phyloP scores from a whole-genome alignment of 495 filamentous ascomycete species.

The Staphylotrichum longicolle region DNA sequence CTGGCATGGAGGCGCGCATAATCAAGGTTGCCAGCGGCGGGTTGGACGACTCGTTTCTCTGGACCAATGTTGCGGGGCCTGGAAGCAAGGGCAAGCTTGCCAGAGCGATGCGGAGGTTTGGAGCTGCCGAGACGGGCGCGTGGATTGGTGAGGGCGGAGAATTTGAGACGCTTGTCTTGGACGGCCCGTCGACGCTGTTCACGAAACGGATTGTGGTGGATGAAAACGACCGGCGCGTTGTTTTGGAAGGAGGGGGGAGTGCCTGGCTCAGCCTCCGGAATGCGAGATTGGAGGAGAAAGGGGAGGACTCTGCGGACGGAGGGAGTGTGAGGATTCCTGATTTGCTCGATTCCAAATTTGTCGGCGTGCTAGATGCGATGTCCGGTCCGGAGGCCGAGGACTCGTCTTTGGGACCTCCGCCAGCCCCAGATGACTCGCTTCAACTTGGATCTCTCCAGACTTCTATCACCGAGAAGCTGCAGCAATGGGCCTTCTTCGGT shows the following conservation, averaged over 20 bases:
- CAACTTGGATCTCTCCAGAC: background rate
- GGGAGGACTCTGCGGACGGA: constrained; percentile 2
- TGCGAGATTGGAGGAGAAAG: constrained; percentile 58
- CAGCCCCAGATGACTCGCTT: background rate
- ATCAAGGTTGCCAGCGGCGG: constrained; percentile 94
- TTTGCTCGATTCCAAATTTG: constrained; percentile 50
- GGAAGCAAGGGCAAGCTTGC: constrained; percentile 53
- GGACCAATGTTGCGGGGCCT: constrained; percentile 69
- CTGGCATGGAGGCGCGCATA: constrained; percentile 77
- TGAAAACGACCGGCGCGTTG: constrained; percentile 50
- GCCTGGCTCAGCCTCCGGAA: constrained; percentile 58
- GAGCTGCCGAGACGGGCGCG: constrained; percentile 59
- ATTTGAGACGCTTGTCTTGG: constrained; percentile 88
- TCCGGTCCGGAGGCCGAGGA: background rate
- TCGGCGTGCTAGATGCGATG: constrained; percentile 26
- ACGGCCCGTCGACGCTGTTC: constrained; percentile 72
- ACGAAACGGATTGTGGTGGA: constrained; percentile 65
- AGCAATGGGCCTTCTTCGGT: constrained; percentile 26
- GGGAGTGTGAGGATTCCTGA: constrained; percentile 44
- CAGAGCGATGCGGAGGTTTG: constrained; percentile 67
- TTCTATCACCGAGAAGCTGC: constrained; percentile 8
- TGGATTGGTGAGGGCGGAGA: constrained; percentile 92
- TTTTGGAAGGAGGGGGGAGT: constrained; percentile 68
- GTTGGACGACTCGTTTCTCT: constrained; percentile 75
- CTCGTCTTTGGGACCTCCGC: background rate